A percentile compares a stretch with the other conserved stretches of the same genome.
phyloP scores from a whole-genome alignment of 2,329 filamentous ascomycete genomes.

The Neoarthrinium moseri region DNA sequence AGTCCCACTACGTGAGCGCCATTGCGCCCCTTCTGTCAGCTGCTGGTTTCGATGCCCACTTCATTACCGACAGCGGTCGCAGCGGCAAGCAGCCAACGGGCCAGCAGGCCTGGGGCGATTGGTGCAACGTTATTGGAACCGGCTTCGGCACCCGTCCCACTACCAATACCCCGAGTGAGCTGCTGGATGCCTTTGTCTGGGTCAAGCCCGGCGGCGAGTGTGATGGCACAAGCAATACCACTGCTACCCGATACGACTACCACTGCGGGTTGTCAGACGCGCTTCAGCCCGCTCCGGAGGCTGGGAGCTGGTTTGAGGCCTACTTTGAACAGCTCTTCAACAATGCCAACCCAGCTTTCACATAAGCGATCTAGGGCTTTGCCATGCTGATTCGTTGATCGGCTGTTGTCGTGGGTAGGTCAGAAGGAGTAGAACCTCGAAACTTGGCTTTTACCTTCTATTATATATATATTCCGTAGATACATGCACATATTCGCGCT shows the following conservation, averaged over 20 bases:
- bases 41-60: slow-evolving; percentile 39
- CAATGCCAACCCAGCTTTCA: slow-evolving; percentile 56
- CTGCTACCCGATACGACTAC: slow-evolving; percentile 45
- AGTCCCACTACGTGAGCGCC: slow-evolving; percentile 57
- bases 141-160: slow-evolving; percentile 58
- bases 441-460: too few species aligned
- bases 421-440: too few species aligned
- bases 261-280: slow-evolving; percentile 54
- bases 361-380: slow-evolving; percentile 12
- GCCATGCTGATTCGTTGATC: too few species aligned
- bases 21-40: slow-evolving; percentile 62
- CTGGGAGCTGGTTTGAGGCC: slow-evolving; percentile 65
- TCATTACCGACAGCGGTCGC: slow-evolving; percentile 29
- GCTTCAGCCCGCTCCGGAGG: slow-evolving; percentile 65
- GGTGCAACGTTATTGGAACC: slow-evolving; percentile 58
- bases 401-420: too few species aligned
- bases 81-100: slow-evolving; percentile 49
- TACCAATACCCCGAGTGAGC: slow-evolving; percentile 48
- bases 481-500: too few species aligned
- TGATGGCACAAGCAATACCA: slow-evolving; percentile 38
- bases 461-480: too few species aligned
- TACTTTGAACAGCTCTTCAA: slow-evolving; percentile 57
- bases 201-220: slow-evolving; percentile 58
- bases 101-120: slow-evolving; percentile 55
- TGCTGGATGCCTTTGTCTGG: slow-evolving; percentile 62